A percentile compares a stretch with the other conserved stretches of the same genome.
Evolutionary conservation across 2,329 filamentous ascomycete genomes (phyloP).

Genomic region (Fusarium annulatum): DNA sequence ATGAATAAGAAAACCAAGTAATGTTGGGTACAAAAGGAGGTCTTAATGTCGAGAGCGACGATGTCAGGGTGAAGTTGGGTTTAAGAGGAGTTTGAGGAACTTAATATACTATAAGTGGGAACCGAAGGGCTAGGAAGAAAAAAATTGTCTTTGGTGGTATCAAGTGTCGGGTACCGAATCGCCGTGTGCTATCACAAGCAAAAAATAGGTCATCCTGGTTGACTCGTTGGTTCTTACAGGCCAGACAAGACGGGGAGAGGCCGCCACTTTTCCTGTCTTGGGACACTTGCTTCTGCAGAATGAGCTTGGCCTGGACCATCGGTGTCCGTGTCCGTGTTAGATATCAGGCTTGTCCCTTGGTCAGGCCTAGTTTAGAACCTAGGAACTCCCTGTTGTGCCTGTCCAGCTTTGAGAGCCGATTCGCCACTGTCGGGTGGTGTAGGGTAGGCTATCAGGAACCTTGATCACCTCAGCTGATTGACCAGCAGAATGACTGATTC

Average conservation of each 20-base stretch:
- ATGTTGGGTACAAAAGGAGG: constrained; percentile 16
- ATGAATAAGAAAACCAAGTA: neutral
- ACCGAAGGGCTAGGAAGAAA: constrained; percentile 36
- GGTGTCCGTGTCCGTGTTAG: constrained; percentile 24
- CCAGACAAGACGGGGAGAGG: constrained; percentile 4
- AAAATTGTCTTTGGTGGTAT: constrained; percentile 43
- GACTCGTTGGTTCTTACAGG: constrained; percentile 16
- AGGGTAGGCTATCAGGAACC: constrained; percentile 12
- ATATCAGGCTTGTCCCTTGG: constrained; percentile 12
- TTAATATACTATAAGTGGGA: constrained; percentile 29
- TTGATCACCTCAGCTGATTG: constrained; percentile 10
- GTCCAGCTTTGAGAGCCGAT: neutral
- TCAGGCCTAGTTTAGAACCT: neutral
- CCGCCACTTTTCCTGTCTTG: constrained; percentile 31
- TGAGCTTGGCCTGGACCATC: constrained; percentile 29
- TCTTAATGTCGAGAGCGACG: constrained; percentile 29
- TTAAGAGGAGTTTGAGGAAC: constrained; percentile 36
- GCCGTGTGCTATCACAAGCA: constrained; percentile 39
- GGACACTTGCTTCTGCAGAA: constrained; percentile 22
- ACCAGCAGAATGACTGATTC: constrained; percentile 15
- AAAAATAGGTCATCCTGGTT: constrained; percentile 25
- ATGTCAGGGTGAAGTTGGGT: constrained; percentile 32
- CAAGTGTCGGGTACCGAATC: constrained; percentile 34
- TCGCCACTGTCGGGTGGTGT: neutral
- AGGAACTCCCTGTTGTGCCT: neutral